Conservation (phyloP, 495 filamentous ascomycete genomes). For the Polyplosphaeria fusca region DNA sequence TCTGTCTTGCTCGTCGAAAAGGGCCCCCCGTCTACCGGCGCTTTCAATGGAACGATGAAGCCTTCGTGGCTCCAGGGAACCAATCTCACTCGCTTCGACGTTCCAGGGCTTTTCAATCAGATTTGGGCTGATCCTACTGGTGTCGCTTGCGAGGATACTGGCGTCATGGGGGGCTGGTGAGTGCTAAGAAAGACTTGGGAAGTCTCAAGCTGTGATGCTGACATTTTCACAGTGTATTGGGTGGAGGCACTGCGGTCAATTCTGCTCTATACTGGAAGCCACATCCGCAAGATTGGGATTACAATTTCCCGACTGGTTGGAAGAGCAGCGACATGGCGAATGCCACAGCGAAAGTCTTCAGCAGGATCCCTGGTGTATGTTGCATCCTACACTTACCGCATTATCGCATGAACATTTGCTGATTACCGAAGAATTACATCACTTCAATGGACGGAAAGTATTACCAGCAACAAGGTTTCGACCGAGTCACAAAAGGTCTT, state of each 20-base stretch:
- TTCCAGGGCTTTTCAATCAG: conserved; percentile 72
- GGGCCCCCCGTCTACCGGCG: conserved; percentile 57
- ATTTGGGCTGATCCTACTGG: conserved; percentile 61
- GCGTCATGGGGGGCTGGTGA: conserved; percentile 66
- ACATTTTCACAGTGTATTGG: conserved; percentile 51
- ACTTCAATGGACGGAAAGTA: conserved; percentile 65
- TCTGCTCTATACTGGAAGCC: conserved; percentile 60
- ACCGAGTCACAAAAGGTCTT: conserved; percentile 58
- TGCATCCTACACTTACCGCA: too few relatives aligned
- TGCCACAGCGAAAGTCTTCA: conserved; percentile 58
- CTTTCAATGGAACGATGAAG: conserved; percentile 53
- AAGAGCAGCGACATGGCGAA: conserved; percentile 58
- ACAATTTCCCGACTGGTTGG: conserved; percentile 73
- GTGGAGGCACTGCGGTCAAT: conserved; percentile 71
- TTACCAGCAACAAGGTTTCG: conserved; percentile 65
- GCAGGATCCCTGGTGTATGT: conserved; percentile 58
- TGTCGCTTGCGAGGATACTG: conserved; percentile 64
- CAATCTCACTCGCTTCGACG: conserved; percentile 69
- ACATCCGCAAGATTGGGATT: conserved; percentile 64
- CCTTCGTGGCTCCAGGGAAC: conserved; percentile 61
- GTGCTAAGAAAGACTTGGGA: background rate
- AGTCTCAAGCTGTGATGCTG: background rate
- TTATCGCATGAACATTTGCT: background rate
- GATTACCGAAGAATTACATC: conserved; percentile 47
- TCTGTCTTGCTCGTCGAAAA: conserved; percentile 64